Evolutionary conservation across 2,329 filamentous ascomycete genomes (phyloP).

Genomic region (Xylariaceae sp.): DNA sequence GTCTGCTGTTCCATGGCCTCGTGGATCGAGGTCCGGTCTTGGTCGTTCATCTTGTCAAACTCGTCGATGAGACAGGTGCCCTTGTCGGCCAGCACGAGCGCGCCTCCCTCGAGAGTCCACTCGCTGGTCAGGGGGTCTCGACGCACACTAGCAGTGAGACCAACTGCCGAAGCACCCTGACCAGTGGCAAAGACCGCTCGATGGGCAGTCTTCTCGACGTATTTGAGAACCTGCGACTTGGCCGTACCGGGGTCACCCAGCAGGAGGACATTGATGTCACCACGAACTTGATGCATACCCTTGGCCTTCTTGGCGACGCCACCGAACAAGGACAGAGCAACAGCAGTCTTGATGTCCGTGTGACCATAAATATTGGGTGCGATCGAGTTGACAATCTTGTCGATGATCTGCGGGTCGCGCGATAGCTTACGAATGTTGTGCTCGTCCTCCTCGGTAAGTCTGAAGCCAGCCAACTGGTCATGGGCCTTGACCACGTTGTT

Average conservation of each 20-base stretch:
- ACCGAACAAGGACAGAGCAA: slow-evolving; percentile 88
- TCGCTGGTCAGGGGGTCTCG: slow-evolving; percentile 92
- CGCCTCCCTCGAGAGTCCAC: slow-evolving; percentile 95
- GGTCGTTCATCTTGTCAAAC: slow-evolving; percentile 99
- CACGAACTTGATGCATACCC: slow-evolving; percentile 83
- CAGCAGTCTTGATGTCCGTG: slow-evolving; percentile 91
- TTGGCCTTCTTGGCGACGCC: slow-evolving; percentile 88
- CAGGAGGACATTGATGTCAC: slow-evolving; percentile 95
- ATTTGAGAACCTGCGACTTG: slow-evolving; percentile 96
- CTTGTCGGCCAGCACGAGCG: slow-evolving; percentile 86
- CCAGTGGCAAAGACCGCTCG: slow-evolving; percentile 95
- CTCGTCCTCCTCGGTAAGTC: slow-evolving; percentile 91
- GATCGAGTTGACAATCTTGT: slow-evolving; percentile 88
- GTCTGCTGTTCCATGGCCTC: slow-evolving; percentile 99
- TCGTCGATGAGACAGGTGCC: slow-evolving; percentile 96
- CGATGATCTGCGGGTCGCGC: slow-evolving; percentile 82
- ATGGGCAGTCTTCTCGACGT: slow-evolving; percentile 94
- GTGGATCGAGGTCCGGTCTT: slow-evolving; percentile 95
- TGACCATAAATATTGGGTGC: slow-evolving; percentile 97
- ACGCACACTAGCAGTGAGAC: slow-evolving; percentile 93
- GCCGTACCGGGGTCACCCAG: slow-evolving; percentile 96
- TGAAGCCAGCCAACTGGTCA: slow-evolving; percentile 94
- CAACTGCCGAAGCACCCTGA: slow-evolving; percentile 92
- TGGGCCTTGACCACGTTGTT: slow-evolving; percentile 97
- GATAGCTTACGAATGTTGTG: slow-evolving; percentile 81